A percentile compares a stretch with the other conserved stretches of the same genome.
These are phyloP conservation scores for Fusarium verrucosum DNA, from an alignment of 2,329 filamentous ascomycete species.

Conservation along the genomic window DNA sequence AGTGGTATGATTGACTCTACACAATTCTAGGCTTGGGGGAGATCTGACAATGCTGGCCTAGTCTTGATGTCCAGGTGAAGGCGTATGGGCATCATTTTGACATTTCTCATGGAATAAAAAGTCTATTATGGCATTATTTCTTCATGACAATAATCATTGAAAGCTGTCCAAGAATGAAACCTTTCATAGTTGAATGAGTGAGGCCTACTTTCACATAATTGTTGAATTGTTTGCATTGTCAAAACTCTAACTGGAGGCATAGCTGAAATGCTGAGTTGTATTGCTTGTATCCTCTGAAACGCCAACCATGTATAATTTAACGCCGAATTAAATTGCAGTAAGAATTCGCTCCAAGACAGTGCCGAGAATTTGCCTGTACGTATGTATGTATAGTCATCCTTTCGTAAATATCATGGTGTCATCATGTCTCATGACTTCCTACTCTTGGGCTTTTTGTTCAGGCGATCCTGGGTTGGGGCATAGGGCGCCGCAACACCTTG, in stretches of 20 bases:
- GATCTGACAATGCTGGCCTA: not conserved
- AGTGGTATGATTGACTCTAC: not conserved
- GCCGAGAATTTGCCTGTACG: conserved; percentile 1
- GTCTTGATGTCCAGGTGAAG: not conserved
- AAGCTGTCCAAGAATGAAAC: not conserved
- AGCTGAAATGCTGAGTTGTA: conserved; percentile 6
- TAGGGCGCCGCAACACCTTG: conserved; percentile 67
- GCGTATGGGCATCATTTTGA: not conserved
- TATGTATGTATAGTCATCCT: conserved; percentile 11
- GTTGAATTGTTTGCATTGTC: not conserved
- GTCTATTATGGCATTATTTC: not conserved
- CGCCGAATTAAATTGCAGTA: conserved; percentile 14
- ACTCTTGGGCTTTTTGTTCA: conserved; percentile 52
- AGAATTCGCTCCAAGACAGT: conserved; percentile 22
- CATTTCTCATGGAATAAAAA: not conserved
- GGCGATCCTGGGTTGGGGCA: conserved; percentile 61
- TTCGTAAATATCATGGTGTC: conserved; percentile 16
- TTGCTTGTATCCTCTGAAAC: conserved; percentile 18
- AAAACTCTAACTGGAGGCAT: not conserved
- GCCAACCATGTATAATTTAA: conserved; percentile 24
- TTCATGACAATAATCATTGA: not conserved
- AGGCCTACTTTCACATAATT: no score
- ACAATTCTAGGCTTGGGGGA: not conserved
- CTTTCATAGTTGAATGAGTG: not conserved
- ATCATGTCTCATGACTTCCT: conserved; percentile 43